Evolutionary conservation across 176 grass and related monocot species (phyloP).

Genomic region (Olyra latifolia): DNA sequence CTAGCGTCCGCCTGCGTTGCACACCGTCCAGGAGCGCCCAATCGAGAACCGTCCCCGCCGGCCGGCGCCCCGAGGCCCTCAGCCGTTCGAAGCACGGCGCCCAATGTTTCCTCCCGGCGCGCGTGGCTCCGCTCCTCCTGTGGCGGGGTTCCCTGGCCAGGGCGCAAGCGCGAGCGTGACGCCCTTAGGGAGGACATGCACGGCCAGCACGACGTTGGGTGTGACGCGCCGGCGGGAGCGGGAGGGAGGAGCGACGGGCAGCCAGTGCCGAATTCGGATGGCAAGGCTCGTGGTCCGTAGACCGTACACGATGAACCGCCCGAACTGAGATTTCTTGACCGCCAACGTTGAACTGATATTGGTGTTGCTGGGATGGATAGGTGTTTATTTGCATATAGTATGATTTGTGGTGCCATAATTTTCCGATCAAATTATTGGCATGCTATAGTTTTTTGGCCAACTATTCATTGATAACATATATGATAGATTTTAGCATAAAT

Average conservation of each 20-base stretch:
- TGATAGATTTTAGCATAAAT: no score
- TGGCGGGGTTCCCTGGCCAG: not conserved
- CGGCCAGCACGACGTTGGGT: not conserved
- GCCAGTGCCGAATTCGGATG: not conserved
- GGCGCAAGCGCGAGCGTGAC: not conserved
- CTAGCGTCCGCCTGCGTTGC: not conserved
- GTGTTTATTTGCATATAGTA: no score
- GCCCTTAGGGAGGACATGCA: not conserved
- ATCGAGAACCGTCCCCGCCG: slow-evolving; percentile 3
- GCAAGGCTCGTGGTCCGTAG: not conserved
- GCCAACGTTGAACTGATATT: not conserved
- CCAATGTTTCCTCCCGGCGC: not conserved
- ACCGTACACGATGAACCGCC: not conserved
- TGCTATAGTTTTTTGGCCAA: no score
- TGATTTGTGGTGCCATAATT: no score
- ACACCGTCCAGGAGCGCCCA: not conserved
- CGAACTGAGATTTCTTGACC: not conserved
- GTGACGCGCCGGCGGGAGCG: not conserved
- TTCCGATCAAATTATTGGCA: no score
- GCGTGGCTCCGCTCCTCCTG: not conserved
- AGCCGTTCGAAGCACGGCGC: not conserved
- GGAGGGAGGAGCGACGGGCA: not conserved
- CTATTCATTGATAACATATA: no score
- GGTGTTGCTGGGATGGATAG: no score
- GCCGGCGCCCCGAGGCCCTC: not conserved